These are phyloP conservation scores for Verruconis gallopava DNA, from an alignment of 2,329 filamentous ascomycete genomes.

Conservation along the genomic window DNA sequence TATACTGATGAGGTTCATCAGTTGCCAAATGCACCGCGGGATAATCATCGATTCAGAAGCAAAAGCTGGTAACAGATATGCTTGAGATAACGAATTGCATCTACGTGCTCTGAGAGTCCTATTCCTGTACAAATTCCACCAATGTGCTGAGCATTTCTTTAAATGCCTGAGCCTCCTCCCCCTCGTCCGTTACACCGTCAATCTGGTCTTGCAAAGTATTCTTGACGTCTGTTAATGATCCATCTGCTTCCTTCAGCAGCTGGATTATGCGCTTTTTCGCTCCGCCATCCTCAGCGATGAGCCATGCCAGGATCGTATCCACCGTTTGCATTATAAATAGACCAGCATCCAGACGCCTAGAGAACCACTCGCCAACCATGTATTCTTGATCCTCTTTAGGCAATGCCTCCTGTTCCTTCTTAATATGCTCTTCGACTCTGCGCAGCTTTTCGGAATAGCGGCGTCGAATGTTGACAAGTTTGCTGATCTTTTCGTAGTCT, in stretches of 20 bases:
- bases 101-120: too few relatives aligned
- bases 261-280: slow-evolving; percentile 51
- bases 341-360: slow-evolving; percentile 66
- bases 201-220: slow-evolving; percentile 58
- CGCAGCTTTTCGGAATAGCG: slow-evolving; percentile 54
- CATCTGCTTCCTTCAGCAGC: slow-evolving; percentile 55
- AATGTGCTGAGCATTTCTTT: slow-evolving; percentile 56
- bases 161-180: slow-evolving; percentile 33
- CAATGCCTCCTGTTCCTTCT: slow-evolving; percentile 40
- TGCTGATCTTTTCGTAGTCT: slow-evolving; percentile 72
- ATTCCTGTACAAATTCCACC: slow-evolving; percentile 33
- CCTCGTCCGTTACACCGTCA: slow-evolving; percentile 42
- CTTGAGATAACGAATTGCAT: too few relatives aligned
- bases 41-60: too few relatives aligned
- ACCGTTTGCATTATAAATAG: slow-evolving; percentile 72
- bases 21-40: too few relatives aligned
- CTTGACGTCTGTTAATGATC: slow-evolving; percentile 49
- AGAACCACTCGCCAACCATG: slow-evolving; percentile 58
- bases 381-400: slow-evolving; percentile 47
- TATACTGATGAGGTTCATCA: too few relatives aligned
- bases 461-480: slow-evolving; percentile 56
- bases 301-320: slow-evolving; percentile 79
- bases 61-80: too few relatives aligned
- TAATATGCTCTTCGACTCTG: slow-evolving; percentile 50
- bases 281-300: slow-evolving; percentile 76